A percentile compares a stretch with the other conserved stretches of the same genome.
Evolutionary conservation across 441 rosid species (phyloP).

Genomic region (Erodium trifolium): DNA sequence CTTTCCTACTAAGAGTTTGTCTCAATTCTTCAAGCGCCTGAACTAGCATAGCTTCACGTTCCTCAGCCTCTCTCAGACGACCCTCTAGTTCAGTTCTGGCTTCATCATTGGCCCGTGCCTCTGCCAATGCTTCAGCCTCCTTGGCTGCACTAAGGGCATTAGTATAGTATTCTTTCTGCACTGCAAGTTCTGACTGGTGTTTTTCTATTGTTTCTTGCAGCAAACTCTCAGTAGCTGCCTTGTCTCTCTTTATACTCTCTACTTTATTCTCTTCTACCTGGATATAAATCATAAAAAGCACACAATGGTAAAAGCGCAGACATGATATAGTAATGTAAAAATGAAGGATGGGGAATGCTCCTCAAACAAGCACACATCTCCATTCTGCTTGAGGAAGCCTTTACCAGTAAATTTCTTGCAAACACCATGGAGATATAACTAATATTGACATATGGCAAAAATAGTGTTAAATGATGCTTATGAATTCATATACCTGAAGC

Average conservation of each 20-base stretch:
- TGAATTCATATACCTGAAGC: slow-evolving; percentile 70
- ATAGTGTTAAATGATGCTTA: slow-evolving; percentile 12
- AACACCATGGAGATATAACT: neutral
- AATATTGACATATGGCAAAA: neutral
- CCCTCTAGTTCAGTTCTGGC: slow-evolving; percentile 85
- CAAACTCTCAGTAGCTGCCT: slow-evolving; percentile 82
- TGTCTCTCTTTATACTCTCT: slow-evolving; percentile 86
- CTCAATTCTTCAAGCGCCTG: slow-evolving; percentile 89
- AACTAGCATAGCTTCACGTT: slow-evolving; percentile 88
- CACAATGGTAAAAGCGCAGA: neutral
- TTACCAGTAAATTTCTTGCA: neutral
- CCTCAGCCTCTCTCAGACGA: slow-evolving; percentile 78
- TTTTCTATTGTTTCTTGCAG: slow-evolving; percentile 95
- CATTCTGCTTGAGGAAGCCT: neutral
- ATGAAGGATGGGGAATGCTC: neutral
- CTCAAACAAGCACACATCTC: neutral
- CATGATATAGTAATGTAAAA: neutral
- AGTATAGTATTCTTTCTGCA: slow-evolving; percentile 76
- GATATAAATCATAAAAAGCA: neutral
- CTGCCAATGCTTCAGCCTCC: slow-evolving; percentile 92
- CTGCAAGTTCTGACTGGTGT: slow-evolving; percentile 78
- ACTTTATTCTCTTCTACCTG: slow-evolving; percentile 96
- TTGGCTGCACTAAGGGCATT: slow-evolving; percentile 87
- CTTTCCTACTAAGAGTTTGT: slow-evolving; percentile 83
- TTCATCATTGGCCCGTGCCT: slow-evolving; percentile 82